Conservation (phyloP, 768 basidiomycete species). For the Lactifluus volemus region DNA sequence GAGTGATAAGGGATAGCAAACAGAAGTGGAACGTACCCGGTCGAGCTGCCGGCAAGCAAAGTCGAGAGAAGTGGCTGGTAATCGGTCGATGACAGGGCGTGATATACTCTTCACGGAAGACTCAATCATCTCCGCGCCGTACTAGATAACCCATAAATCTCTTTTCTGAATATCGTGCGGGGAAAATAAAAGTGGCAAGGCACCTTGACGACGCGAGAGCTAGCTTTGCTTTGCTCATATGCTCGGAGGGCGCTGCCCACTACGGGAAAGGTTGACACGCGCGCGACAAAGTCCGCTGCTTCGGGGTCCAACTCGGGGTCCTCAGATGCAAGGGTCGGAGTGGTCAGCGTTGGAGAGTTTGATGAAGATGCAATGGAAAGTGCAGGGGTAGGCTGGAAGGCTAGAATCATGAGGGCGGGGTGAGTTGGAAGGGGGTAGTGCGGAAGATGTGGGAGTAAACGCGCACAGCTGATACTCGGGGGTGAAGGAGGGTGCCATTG, state of each 20-base stretch:
- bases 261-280: constrained; percentile 63
- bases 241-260: constrained; percentile 63
- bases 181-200: constrained; percentile 9
- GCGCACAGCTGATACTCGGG: constrained; percentile 23
- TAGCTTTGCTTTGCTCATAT: constrained; percentile 79
- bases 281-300: constrained; percentile 35
- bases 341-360: constrained; percentile 27
- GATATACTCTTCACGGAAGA: constrained; percentile 75
- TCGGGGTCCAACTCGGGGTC: constrained; percentile 23
- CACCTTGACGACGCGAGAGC: constrained; percentile 80
- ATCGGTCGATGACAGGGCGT: constrained; percentile 68
- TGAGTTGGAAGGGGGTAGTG: background rate
- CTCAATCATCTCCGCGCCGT: constrained; percentile 83
- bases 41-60: constrained; percentile 87
- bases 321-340: constrained; percentile 20
- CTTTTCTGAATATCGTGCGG: background rate
- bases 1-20: background rate
- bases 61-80: constrained; percentile 71
- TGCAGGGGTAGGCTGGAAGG: constrained; percentile 30
- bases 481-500: background rate
- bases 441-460: background rate
- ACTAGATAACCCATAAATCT: constrained; percentile 36
- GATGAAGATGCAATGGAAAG: constrained; percentile 27
- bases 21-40: constrained; percentile 41
- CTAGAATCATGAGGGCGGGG: constrained; percentile 13